These are phyloP conservation scores for Aquilaria sinensis DNA, from an alignment of 345 rosid species.

Conservation along the genomic window DNA sequence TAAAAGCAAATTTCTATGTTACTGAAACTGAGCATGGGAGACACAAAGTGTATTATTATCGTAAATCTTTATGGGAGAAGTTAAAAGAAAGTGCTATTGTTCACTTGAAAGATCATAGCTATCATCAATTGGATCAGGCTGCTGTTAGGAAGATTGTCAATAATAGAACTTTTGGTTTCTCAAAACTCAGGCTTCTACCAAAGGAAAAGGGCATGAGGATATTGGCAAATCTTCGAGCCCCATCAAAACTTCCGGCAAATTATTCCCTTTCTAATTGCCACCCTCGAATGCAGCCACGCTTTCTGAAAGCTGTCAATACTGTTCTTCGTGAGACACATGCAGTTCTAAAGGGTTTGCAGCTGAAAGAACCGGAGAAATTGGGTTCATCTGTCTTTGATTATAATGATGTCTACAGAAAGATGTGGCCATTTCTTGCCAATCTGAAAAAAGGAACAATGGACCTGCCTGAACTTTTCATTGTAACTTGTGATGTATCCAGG, in stretches of 20 bases:
- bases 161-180: conserved; percentile 44
- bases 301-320: conserved; percentile 38
- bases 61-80: conserved; percentile 61
- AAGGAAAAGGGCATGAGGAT: conserved; percentile 63
- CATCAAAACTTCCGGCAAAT: conserved; percentile 30
- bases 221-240: conserved; percentile 59
- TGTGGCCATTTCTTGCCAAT: conserved; percentile 45
- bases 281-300: conserved; percentile 11
- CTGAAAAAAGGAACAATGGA: conserved; percentile 40
- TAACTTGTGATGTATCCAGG: conserved; percentile 75
- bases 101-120: conserved; percentile 34
- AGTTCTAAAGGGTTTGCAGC: conserved; percentile 61
- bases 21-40: conserved; percentile 76
- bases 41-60: conserved; percentile 51
- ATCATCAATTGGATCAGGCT: conserved; percentile 28
- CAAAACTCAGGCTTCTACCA: conserved; percentile 65
- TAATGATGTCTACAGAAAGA: conserved; percentile 66
- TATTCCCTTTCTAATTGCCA: conserved; percentile 11
- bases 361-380: conserved; percentile 55
- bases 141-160: conserved; percentile 34
- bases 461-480: conserved; percentile 45
- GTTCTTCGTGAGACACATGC: conserved; percentile 62
- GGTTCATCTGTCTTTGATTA: conserved; percentile 88
- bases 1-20: conserved; percentile 68
- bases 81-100: conserved; percentile 30